Conservation (phyloP, 2,329 filamentous ascomycete species). For the Venturia oleaginea region DNA sequence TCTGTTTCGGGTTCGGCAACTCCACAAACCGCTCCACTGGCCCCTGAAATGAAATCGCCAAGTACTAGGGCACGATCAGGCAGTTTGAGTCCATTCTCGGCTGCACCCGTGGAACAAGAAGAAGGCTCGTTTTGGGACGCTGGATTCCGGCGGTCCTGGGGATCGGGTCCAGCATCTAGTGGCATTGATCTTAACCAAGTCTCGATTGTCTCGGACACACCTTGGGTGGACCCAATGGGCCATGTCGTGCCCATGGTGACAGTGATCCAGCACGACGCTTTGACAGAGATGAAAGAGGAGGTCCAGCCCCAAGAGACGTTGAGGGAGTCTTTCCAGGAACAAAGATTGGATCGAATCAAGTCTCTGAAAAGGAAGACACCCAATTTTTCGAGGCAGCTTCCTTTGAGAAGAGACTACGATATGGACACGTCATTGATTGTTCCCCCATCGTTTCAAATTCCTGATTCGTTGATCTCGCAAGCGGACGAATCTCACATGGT, state of each 20-base stretch:
- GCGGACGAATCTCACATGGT: conserved; percentile 28
- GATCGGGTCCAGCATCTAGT: conserved; percentile 21
- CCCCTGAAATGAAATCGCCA: conserved; percentile 31
- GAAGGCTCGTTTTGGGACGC: conserved; percentile 26
- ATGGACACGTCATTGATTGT: conserved; percentile 16
- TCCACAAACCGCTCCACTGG: conserved; percentile 53
- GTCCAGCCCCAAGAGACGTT: not conserved
- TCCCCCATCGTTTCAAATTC: conserved; percentile 10
- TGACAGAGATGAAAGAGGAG: conserved; percentile 12
- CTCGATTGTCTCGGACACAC: conserved; percentile 16
- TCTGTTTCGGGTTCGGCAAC: conserved; percentile 9
- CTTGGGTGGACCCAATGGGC: conserved; percentile 30
- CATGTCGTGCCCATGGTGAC: conserved; percentile 29
- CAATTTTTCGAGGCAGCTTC: conserved; percentile 32
- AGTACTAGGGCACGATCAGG: conserved; percentile 35
- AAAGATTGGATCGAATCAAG: not conserved
- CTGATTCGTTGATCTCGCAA: conserved; percentile 28
- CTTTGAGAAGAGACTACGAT: conserved; percentile 20
- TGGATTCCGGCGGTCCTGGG: conserved; percentile 33
- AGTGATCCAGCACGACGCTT: conserved; percentile 20
- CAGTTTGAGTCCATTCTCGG: conserved; percentile 34
- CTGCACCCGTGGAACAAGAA: conserved; percentile 29
- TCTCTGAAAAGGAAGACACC: conserved; percentile 17
- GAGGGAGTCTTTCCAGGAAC: not conserved
- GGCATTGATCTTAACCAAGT: conserved; percentile 15